Conservation (phyloP, 2,329 filamentous ascomycete species). For the Myriangium duriaei region DNA sequence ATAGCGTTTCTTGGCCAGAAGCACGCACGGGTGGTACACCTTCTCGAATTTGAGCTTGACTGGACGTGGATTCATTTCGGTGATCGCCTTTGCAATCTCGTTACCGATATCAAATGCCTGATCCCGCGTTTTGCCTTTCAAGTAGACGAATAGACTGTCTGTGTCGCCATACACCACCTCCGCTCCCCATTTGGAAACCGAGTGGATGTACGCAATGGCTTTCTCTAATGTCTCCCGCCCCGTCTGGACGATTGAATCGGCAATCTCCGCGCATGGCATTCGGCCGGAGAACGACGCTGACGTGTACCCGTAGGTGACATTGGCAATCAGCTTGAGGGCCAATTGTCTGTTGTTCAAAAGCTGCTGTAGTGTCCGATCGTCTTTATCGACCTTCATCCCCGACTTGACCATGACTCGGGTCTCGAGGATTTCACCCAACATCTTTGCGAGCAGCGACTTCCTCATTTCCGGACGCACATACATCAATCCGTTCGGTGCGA, state of each 20-base stretch:
- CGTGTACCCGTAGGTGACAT: constrained; percentile 96
- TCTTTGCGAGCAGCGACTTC: constrained; percentile 85
- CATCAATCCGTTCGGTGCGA: constrained; percentile 94
- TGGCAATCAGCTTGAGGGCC: constrained; percentile 91
- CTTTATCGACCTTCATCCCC: constrained; percentile 87
- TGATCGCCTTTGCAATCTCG: constrained; percentile 80
- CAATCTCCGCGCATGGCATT: constrained; percentile 97
- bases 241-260: constrained; percentile 95
- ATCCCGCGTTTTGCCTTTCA: constrained; percentile 74
- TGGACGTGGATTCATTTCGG: constrained; percentile 77
- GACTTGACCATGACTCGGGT: constrained; percentile 96
- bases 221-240: constrained; percentile 89
- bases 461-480: constrained; percentile 76
- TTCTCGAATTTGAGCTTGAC: constrained; percentile 98
- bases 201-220: constrained; percentile 85
- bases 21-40: constrained; percentile 87
- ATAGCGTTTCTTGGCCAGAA: constrained; percentile 94
- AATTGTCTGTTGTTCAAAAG: constrained; percentile 88
- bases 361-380: constrained; percentile 73
- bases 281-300: constrained; percentile 92
- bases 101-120: constrained; percentile 87
- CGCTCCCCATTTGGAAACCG: constrained; percentile 73
- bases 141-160: constrained; percentile 81
- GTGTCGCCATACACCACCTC: constrained; percentile 98
- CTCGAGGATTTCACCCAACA: constrained; percentile 91